phyloP scores from a whole-genome alignment of 2,329 filamentous ascomycete genomes.

The Aspergillus proliferans region DNA sequence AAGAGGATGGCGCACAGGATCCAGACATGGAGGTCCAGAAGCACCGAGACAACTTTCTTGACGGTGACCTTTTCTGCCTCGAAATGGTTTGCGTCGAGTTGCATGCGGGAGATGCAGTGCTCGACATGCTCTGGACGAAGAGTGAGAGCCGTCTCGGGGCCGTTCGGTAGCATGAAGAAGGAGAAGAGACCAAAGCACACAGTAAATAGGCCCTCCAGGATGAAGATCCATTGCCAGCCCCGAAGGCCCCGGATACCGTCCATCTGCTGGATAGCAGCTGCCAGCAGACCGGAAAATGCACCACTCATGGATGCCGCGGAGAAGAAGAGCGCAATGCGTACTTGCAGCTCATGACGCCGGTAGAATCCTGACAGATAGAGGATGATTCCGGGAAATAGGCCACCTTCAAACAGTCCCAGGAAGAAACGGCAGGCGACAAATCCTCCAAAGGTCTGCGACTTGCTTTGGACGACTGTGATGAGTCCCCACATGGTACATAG shows the following conservation, averaged over 20 bases:
- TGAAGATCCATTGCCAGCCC: too few species aligned
- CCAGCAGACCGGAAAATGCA: slow-evolving; percentile 46
- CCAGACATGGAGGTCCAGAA: slow-evolving; percentile 9
- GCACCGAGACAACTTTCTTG: slow-evolving; percentile 5
- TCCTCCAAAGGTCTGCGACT: slow-evolving; percentile 9
- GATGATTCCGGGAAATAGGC: slow-evolving; percentile 42
- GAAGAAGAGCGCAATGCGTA: slow-evolving; percentile 24
- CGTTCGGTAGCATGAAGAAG: slow-evolving; percentile 56
- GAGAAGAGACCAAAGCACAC: slow-evolving; percentile 43
- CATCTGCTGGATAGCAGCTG: slow-evolving; percentile 11
- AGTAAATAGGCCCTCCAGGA: too few species aligned
- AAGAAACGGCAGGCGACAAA: slow-evolving; percentile 49
- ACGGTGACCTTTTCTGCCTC: slow-evolving; percentile 7
- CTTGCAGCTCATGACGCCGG: slow-evolving; percentile 21
- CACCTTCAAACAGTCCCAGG: slow-evolving; percentile 60
- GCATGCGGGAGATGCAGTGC: slow-evolving; percentile 7
- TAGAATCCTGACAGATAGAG: slow-evolving; percentile 21
- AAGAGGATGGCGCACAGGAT: slow-evolving; percentile 6
- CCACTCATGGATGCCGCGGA: slow-evolving; percentile 27
- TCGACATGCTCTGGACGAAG: slow-evolving; percentile 44
- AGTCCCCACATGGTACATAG: slow-evolving; percentile 36
- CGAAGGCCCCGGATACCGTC: too few species aligned
- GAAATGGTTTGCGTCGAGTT: slow-evolving; percentile 9
- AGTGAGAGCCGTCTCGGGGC: slow-evolving; percentile 55
- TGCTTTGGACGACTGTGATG: slow-evolving; percentile 30